phyloP scores from a whole-genome alignment of 768 basidiomycete species.

The Kwoniella sp. region DNA sequence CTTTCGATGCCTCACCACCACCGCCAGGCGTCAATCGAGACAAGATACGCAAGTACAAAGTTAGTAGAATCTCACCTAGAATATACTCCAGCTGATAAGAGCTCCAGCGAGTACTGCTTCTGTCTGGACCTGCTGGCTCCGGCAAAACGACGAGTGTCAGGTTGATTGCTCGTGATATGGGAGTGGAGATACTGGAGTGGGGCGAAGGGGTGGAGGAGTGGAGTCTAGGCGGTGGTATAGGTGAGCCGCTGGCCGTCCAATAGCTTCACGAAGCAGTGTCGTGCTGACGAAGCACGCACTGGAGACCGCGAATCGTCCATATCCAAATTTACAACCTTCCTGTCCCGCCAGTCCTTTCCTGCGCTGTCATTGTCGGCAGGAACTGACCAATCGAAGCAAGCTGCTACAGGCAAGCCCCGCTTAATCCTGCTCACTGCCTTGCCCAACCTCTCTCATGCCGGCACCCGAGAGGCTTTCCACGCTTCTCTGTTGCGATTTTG shows the following conservation, averaged over 20 bases:
- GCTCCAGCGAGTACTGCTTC: conserved; percentile 67
- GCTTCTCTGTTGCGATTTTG: conserved; percentile 62
- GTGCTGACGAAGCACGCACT: background rate
- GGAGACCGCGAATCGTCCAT: conserved; percentile 51
- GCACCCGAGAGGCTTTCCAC: conserved; percentile 70
- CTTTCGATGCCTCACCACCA: conserved; percentile 7
- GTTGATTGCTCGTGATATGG: conserved; percentile 68
- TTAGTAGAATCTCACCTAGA: conserved; percentile 39
- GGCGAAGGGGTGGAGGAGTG: conserved; percentile 62
- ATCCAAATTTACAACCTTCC: conserved; percentile 70
- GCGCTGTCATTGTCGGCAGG: conserved; percentile 28
- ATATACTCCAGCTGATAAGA: background rate
- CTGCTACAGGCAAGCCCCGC: conserved; percentile 50
- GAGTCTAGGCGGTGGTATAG: conserved; percentile 46
- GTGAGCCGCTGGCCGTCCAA: conserved; percentile 21
- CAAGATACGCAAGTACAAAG: conserved; percentile 46
- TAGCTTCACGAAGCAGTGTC: too few species aligned
- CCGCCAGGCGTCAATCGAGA: conserved; percentile 22
- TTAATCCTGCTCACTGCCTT: conserved; percentile 82
- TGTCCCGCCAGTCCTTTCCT: conserved; percentile 55
- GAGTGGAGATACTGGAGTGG: conserved; percentile 83
- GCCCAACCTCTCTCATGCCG: conserved; percentile 76
- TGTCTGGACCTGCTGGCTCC: conserved; percentile 84
- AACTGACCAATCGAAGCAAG: conserved; percentile 12
- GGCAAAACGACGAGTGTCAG: conserved; percentile 84